phyloP scores from a whole-genome alignment of 352 stramenopile genomes.

The Pseudoperonospora humuli region DNA sequence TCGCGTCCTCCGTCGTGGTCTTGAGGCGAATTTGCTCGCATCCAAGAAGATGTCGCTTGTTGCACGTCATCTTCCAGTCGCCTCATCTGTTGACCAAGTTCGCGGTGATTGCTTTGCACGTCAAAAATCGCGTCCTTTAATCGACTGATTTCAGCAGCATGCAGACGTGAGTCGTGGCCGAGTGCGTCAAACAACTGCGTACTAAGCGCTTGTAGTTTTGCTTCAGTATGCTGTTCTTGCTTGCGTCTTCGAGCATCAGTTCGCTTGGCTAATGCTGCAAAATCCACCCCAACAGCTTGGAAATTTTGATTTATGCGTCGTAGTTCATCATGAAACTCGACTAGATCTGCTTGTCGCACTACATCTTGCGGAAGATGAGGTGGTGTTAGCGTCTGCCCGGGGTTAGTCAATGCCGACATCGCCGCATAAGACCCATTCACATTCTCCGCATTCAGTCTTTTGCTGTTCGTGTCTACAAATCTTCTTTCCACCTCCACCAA shows the following conservation, averaged over 20 bases:
- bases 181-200: conserved; percentile 38
- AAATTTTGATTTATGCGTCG: conserved; percentile 24
- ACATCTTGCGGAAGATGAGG: conserved; percentile 2
- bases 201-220: conserved; percentile 25
- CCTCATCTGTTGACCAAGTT: conserved; percentile 20
- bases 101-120: conserved; percentile 25
- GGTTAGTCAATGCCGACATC: too few relatives aligned
- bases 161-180: conserved; percentile 29
- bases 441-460: conserved; percentile 4
- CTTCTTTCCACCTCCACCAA: conserved; percentile 12
- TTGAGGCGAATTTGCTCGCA: conserved; percentile 6
- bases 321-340: conserved; percentile 15
- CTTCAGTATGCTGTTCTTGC: conserved; percentile 24
- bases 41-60: conserved; percentile 3
- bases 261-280: conserved; percentile 22
- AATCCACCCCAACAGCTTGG: conserved; percentile 22
- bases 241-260: conserved; percentile 12
- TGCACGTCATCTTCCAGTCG: conserved; percentile 24
- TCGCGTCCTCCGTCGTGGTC: conserved; percentile 2
- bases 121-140: conserved; percentile 46
- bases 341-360: conserved; percentile 12
- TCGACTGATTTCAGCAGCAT: conserved; percentile 38
- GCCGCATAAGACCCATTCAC: too few relatives aligned
- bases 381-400: too few relatives aligned
- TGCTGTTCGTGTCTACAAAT: conserved; percentile 1